These are phyloP conservation scores for Colletotrichum sp. DNA, from an alignment of 2,329 filamentous ascomycete genomes.

Conservation along the genomic window DNA sequence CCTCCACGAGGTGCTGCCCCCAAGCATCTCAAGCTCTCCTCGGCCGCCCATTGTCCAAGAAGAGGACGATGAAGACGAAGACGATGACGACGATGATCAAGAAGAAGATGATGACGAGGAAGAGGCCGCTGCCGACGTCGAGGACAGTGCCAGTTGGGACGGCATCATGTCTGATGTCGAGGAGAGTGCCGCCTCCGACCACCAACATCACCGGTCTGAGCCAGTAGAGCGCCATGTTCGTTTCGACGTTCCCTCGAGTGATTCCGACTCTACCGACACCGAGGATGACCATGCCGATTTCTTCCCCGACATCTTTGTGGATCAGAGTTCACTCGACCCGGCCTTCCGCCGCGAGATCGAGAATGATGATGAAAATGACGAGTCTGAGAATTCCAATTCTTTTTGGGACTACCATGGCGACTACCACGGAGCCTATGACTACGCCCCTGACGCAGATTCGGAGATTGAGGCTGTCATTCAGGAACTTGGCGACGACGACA, in stretches of 20 bases:
- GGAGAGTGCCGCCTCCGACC: slow-evolving; percentile 49
- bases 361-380: slow-evolving; percentile 60
- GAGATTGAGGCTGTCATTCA: slow-evolving; percentile 48
- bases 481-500: slow-evolving; percentile 44
- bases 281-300: slow-evolving; percentile 68
- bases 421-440: slow-evolving; percentile 50
- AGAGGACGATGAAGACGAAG: slow-evolving; percentile 40
- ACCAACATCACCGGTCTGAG: slow-evolving; percentile 34
- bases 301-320: slow-evolving; percentile 80
- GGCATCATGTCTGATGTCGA: slow-evolving; percentile 57
- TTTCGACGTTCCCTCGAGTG: slow-evolving; percentile 72
- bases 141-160: slow-evolving; percentile 59
- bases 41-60: slow-evolving; percentile 46
- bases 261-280: slow-evolving; percentile 69
- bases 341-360: slow-evolving; percentile 77
- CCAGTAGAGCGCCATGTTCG: slow-evolving; percentile 69
- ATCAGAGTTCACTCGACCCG: slow-evolving; percentile 75
- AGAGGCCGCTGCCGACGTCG: slow-evolving; percentile 38
- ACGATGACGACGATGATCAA: slow-evolving; percentile 43
- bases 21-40: slow-evolving; percentile 48
- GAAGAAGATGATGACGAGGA: slow-evolving; percentile 44
- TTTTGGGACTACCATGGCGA: slow-evolving; percentile 69
- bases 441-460: slow-evolving; percentile 38
- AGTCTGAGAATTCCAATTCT: slow-evolving; percentile 61
- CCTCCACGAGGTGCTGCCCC: slow-evolving; percentile 43